A percentile compares a stretch with the other conserved stretches of the same genome.
These are phyloP conservation scores for Biscutella laevigata DNA, from an alignment of 441 rosid species.

Conservation along the genomic window DNA sequence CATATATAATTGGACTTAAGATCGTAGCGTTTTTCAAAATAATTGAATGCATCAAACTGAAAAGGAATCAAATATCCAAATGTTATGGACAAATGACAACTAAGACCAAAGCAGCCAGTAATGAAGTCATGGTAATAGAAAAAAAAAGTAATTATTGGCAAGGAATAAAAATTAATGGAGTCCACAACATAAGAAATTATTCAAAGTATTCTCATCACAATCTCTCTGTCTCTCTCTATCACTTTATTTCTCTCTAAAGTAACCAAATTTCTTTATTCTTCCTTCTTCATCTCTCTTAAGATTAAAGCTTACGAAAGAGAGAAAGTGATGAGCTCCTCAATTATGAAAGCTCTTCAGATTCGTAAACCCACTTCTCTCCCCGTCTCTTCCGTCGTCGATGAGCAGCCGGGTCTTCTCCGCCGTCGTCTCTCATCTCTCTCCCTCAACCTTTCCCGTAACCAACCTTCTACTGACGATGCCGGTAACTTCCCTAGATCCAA, in stretches of 20 bases:
- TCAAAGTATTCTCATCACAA: constrained; percentile 25
- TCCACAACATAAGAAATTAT: constrained; percentile 32
- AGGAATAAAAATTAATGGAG: background rate
- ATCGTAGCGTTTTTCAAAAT: too few species aligned
- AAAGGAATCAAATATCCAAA: too few species aligned
- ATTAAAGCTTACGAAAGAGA: too few species aligned
- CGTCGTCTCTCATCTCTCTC: constrained; percentile 60
- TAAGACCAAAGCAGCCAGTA: too few species aligned
- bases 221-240: constrained; percentile 10
- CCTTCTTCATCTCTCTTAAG: background rate
- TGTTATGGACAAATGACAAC: too few species aligned
- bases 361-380: constrained; percentile 24
- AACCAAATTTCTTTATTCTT: background rate
- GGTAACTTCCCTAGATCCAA: constrained; percentile 47
- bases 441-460: constrained; percentile 26
- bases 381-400: constrained; percentile 8
- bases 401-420: constrained; percentile 28
- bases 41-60: too few species aligned
- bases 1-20: too few species aligned
- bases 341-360: constrained; percentile 41
- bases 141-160: constrained; percentile 15
- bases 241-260: constrained; percentile 1
- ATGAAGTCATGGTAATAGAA: too few species aligned
- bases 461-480: constrained; percentile 22
- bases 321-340: constrained; percentile 52